Conservation (phyloP, 2,329 filamentous ascomycete species). For the Sporothrix inflata region DNA sequence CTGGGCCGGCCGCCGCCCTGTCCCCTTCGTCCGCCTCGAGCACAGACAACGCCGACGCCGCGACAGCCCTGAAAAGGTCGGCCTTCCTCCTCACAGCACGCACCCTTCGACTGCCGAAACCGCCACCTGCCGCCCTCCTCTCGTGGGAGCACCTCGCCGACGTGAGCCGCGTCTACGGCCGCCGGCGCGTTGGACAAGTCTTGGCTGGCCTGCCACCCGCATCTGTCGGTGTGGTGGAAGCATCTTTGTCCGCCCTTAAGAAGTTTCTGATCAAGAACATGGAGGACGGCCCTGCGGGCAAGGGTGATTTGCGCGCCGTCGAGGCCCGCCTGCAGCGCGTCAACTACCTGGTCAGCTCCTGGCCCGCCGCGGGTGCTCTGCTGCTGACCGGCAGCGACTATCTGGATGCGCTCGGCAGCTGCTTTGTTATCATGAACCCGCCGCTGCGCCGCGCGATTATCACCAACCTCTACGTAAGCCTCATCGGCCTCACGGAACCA, state of each 20-base stretch:
- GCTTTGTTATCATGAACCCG: conserved; percentile 66
- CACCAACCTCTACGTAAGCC: conserved; percentile 73
- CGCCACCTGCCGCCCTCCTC: conserved; percentile 48
- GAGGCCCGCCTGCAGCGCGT: conserved; percentile 60
- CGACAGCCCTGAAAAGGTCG: conserved; percentile 59
- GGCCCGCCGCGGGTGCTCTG: conserved; percentile 59
- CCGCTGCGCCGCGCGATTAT: conserved; percentile 69
- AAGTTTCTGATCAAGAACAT: conserved; percentile 63
- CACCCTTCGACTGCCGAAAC: conserved; percentile 45
- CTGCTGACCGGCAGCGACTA: conserved; percentile 88
- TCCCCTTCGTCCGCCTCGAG: conserved; percentile 38
- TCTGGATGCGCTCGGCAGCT: conserved; percentile 71
- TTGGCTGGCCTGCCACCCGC: conserved; percentile 55
- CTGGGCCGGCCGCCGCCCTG: conserved; percentile 41
- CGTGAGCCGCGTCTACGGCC: conserved; percentile 68
- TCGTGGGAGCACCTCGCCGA: conserved; percentile 71
- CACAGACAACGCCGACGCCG: conserved; percentile 34
- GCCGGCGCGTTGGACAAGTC: conserved; percentile 60
- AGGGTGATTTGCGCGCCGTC: conserved; percentile 53
- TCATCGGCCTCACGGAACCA: conserved; percentile 70
- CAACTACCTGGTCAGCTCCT: conserved; percentile 67
- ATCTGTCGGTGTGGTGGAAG: conserved; percentile 54
- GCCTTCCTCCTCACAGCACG: conserved; percentile 67
- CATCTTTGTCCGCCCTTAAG: conserved; percentile 63
- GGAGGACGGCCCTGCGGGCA: conserved; percentile 60